Evolutionary conservation across 257 asterid species (phyloP).

Genomic region (Solanum neorickii): DNA sequence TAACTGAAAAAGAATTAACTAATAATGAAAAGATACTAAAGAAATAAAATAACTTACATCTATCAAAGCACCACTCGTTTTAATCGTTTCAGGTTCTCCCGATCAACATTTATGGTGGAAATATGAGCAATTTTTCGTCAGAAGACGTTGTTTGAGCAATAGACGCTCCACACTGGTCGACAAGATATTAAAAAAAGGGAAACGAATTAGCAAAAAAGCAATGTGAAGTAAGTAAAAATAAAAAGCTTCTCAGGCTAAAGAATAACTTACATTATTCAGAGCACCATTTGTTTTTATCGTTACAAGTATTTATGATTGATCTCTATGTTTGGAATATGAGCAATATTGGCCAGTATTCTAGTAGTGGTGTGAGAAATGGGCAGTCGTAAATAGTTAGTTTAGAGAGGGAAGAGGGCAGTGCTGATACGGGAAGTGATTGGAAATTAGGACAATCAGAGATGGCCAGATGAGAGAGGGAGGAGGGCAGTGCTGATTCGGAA

Average conservation of each 20-base stretch:
- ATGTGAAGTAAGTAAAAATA: background rate
- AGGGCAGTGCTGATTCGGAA: background rate
- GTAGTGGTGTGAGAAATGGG: background rate
- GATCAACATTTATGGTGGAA: too few species aligned
- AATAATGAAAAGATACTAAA: background rate
- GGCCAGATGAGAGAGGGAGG: background rate
- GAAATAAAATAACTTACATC: background rate
- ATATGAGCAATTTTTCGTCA: background rate
- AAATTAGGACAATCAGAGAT: rapidly evolving
- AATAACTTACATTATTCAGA: background rate
- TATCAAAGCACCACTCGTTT: background rate
- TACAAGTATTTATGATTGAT: background rate
- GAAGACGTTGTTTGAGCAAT: background rate
- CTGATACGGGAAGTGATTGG: background rate
- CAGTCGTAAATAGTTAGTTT: rapidly evolving
- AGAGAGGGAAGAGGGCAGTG: background rate
- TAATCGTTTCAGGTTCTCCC: too few species aligned
- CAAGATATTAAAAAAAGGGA: background rate
- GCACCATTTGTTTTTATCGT: background rate
- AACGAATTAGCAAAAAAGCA: background rate
- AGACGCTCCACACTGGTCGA: background rate
- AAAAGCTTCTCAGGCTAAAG: background rate
- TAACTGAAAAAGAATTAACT: background rate
- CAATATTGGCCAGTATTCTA: background rate
- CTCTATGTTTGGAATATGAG: background rate